Evolutionary conservation across 1,284 basidiomycete genomes (phyloP).

Genomic region (Crocinoboletus sp.): DNA sequence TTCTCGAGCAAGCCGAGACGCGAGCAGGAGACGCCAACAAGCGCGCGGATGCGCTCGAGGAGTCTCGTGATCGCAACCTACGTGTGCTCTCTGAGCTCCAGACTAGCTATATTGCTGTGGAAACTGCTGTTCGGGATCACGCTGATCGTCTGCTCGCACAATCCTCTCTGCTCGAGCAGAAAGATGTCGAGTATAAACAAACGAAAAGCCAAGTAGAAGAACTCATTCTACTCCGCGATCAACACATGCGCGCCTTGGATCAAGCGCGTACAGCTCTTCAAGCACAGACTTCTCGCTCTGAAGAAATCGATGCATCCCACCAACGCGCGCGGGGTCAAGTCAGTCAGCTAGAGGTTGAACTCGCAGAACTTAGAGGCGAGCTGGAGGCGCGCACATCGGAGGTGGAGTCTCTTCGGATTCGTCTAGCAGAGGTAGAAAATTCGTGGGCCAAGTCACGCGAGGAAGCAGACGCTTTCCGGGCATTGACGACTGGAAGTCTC

Average conservation of each 20-base stretch:
- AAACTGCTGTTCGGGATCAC: slow-evolving; percentile 75
- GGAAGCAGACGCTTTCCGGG: slow-evolving; percentile 83
- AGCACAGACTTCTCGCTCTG: slow-evolving; percentile 71
- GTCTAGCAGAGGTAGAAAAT: slow-evolving; percentile 75
- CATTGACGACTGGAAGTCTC: slow-evolving; percentile 77
- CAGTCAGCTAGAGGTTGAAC: slow-evolving; percentile 62
- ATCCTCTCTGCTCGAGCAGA: slow-evolving; percentile 71
- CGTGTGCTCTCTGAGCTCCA: slow-evolving; percentile 76
- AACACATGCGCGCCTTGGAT: slow-evolving; percentile 83
- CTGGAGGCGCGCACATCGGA: slow-evolving; percentile 71
- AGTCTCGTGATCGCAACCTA: slow-evolving; percentile 65
- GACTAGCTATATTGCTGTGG: slow-evolving; percentile 56
- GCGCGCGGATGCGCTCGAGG: slow-evolving; percentile 81
- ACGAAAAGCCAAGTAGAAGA: slow-evolving; percentile 70
- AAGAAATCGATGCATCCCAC: slow-evolving; percentile 79
- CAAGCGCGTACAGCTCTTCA: slow-evolving; percentile 79
- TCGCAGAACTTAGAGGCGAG: slow-evolving; percentile 75
- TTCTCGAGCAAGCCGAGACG: slow-evolving; percentile 79
- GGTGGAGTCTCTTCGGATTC: slow-evolving; percentile 60
- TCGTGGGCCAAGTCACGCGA: slow-evolving; percentile 86
- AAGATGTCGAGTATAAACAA: slow-evolving; percentile 74
- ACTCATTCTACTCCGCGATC: slow-evolving; percentile 63
- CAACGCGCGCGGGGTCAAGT: slow-evolving; percentile 66
- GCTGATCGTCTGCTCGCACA: slow-evolving; percentile 72
- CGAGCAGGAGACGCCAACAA: slow-evolving; percentile 77